Percentiles rank a stretch among this genome's conserved stretches.
These are phyloP conservation scores for Sclerotinia sclerotiorum DNA, from an alignment of 2,329 filamentous ascomycete species.

Conservation along the genomic window DNA sequence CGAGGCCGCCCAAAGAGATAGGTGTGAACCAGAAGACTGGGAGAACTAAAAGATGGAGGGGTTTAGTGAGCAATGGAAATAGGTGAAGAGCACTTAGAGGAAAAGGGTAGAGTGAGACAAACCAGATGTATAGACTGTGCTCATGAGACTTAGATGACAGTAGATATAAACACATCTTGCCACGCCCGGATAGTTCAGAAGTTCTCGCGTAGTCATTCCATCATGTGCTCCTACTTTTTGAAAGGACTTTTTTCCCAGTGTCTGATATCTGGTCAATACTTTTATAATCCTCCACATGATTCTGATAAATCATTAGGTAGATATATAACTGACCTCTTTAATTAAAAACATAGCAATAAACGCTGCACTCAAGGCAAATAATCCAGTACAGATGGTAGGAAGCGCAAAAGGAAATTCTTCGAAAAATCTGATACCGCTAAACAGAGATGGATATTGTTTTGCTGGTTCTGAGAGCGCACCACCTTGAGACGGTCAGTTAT, in stretches of 20 bases:
- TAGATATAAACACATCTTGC: slow-evolving; percentile 65
- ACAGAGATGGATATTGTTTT: slow-evolving; percentile 58
- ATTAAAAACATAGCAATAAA: slow-evolving; percentile 55
- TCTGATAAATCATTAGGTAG: neutral
- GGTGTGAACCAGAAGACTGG: slow-evolving; percentile 69
- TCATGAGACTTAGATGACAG: slow-evolving; percentile 65
- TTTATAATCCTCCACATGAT: too few relatives aligned
- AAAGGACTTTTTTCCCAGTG: slow-evolving; percentile 42
- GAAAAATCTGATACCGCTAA: slow-evolving; percentile 59
- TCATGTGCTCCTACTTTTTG: slow-evolving; percentile 32
- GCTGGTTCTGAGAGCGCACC: slow-evolving; percentile 69
- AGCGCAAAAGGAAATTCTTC: slow-evolving; percentile 65
- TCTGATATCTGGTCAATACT: slow-evolving; percentile 40
- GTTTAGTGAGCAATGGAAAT: neutral
- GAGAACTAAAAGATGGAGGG: slow-evolving; percentile 44
- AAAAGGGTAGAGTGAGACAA: neutral
- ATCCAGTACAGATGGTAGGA: slow-evolving; percentile 57
- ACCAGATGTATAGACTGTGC: slow-evolving; percentile 66
- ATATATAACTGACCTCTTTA: slow-evolving; percentile 52
- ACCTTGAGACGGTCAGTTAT: slow-evolving; percentile 46
- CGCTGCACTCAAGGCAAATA: slow-evolving; percentile 54
- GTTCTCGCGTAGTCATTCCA: slow-evolving; percentile 49
- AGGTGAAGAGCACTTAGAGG: neutral
- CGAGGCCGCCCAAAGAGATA: slow-evolving; percentile 61
- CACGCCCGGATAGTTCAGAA: slow-evolving; percentile 65